Evolutionary conservation across 345 rosid species (phyloP).

Genomic region (Salix dunnii): DNA sequence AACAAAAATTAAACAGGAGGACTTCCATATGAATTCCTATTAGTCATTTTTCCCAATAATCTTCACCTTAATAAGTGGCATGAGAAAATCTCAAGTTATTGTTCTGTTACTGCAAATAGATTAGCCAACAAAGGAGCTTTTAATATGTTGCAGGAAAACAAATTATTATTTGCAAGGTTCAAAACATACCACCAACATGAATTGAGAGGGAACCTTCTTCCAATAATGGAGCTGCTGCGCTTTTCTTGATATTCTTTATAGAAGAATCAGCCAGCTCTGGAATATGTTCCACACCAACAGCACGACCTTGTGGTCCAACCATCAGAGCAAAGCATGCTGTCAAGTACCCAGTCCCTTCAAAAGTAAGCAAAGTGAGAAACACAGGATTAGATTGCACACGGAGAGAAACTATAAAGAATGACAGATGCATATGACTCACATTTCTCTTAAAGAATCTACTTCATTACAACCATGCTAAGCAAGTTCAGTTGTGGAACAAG

Average conservation of each 20-base stretch:
- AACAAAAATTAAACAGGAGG: neutral
- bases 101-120: neutral
- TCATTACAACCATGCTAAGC: neutral
- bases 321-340: constrained; percentile 90
- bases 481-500: neutral
- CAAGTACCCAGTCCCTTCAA: constrained; percentile 84
- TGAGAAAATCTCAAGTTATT: neutral
- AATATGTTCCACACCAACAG: constrained; percentile 90
- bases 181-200: constrained; percentile 75
- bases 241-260: constrained; percentile 59
- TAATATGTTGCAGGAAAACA: neutral
- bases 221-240: constrained; percentile 66
- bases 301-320: constrained; percentile 86
- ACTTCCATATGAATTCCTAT: neutral
- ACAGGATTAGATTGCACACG: neutral
- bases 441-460: neutral
- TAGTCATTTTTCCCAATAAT: neutral
- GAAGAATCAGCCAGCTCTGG: constrained; percentile 70
- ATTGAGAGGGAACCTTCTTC: constrained; percentile 69
- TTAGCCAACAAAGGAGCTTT: neutral
- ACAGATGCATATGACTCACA: neutral
- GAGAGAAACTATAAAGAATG: neutral
- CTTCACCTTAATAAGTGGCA: neutral
- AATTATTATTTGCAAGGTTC: neutral
- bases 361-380: neutral